A percentile compares a stretch with the other conserved stretches of the same genome.
Evolutionary conservation across 495 filamentous ascomycete genomes (phyloP).

Genomic region (Astrocystis sublimbata): DNA sequence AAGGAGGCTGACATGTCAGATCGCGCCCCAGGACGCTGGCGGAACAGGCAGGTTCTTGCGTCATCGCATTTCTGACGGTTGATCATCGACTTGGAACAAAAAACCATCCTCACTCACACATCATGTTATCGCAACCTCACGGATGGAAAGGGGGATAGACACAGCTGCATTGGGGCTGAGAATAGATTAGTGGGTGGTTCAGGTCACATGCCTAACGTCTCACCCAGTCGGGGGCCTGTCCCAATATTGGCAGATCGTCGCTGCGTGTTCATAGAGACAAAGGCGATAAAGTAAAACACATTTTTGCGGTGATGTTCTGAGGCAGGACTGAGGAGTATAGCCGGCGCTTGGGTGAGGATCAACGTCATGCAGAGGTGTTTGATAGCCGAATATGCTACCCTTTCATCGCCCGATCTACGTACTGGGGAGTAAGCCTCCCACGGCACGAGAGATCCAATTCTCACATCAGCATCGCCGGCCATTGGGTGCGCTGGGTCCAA

Average conservation of each 20-base stretch:
- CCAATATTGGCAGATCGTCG: constrained; percentile 2
- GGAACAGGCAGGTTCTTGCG: constrained; percentile 12
- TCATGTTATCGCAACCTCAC: constrained; percentile 1
- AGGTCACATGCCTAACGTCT: constrained; percentile 1
- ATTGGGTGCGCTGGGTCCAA: constrained; percentile 11
- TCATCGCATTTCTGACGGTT: constrained; percentile 1
- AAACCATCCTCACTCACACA: neutral
- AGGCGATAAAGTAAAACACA: neutral
- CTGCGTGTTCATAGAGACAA: neutral
- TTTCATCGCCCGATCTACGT: constrained; percentile 17
- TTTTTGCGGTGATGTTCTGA: too few relatives aligned
- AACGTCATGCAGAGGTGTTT: constrained; percentile 15
- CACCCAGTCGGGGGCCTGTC: neutral
- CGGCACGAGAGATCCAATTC: constrained; percentile 14
- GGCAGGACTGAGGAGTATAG: too few relatives aligned
- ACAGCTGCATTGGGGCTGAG: neutral
- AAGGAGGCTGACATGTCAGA: constrained; percentile 19
- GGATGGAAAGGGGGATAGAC: neutral
- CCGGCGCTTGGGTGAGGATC: constrained; percentile 4
- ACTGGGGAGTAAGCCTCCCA: constrained; percentile 12
- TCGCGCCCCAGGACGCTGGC: constrained; percentile 11
- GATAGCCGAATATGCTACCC: constrained; percentile 17
- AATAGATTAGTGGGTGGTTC: too few relatives aligned
- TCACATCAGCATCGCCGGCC: constrained; percentile 9
- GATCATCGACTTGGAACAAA: neutral